Conservation (phyloP, 2,329 filamentous ascomycete species). For the Neofusicoccum ribis region DNA sequence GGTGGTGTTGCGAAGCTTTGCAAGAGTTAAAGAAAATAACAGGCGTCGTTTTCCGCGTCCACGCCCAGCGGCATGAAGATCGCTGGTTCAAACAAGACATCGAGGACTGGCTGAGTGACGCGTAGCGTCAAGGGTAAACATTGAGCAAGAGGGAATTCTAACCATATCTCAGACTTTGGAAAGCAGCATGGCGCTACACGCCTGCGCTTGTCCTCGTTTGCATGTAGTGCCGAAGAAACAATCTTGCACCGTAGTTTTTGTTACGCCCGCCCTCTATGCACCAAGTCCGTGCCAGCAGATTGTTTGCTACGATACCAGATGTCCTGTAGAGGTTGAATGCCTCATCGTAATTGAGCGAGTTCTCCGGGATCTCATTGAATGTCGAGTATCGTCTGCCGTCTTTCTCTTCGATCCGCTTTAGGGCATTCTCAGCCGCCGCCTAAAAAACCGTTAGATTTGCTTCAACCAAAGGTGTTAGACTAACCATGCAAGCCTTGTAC, state of each 20-base stretch:
- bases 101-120: background rate
- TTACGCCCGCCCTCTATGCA: background rate
- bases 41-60: background rate
- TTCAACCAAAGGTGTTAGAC: background rate
- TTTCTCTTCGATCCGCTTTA: background rate
- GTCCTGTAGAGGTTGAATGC: background rate
- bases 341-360: background rate
- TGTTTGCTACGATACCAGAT: background rate
- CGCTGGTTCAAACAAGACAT: conserved; percentile 5
- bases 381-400: background rate
- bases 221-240: background rate
- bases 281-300: background rate
- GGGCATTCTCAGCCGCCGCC: background rate
- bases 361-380: background rate
- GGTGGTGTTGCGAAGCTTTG: background rate
- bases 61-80: background rate
- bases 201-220: background rate
- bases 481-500: background rate
- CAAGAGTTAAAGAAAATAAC: background rate
- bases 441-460: background rate
- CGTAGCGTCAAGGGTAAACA: background rate
- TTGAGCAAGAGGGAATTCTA: too few species aligned
- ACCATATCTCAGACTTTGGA: too few species aligned
- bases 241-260: conserved; percentile 4
- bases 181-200: too few species aligned